Evolutionary conservation across 1,139 yeast genomes (phyloP).

Genomic region (Hyphopichia pseudoburtonii): DNA sequence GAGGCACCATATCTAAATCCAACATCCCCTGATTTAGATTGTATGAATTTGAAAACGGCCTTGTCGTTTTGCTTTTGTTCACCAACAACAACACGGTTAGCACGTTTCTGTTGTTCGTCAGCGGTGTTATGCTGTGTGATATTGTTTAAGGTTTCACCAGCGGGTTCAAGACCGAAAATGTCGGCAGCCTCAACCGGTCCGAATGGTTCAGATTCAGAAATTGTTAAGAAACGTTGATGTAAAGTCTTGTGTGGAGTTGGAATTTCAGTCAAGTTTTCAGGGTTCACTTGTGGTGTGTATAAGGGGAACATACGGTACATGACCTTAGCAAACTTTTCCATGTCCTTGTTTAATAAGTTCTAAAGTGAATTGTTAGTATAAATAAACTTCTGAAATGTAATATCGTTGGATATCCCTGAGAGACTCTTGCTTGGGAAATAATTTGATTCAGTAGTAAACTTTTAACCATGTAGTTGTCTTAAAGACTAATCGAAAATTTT

Average conservation of each 20-base stretch:
- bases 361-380: conserved; percentile 34
- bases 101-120: conserved; percentile 21
- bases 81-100: conserved; percentile 45
- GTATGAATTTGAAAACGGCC: conserved; percentile 68
- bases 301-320: conserved; percentile 85
- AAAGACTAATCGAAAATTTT: conserved; percentile 71
- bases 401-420: no score
- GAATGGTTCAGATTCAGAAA: conserved; percentile 95
- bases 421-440: not conserved
- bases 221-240: conserved; percentile 79
- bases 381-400: not conserved
- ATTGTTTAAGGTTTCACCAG: conserved; percentile 68
- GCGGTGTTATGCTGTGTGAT: conserved; percentile 55
- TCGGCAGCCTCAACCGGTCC: conserved; percentile 97
- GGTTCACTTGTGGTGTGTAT: conserved; percentile 44
- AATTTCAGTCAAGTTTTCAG: conserved; percentile 86
- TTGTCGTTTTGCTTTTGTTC: conserved; percentile 57
- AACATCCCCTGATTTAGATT: conserved; percentile 76
- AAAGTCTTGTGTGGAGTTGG: conserved; percentile 86
- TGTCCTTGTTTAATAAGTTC: conserved; percentile 50
- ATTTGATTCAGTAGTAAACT: conserved; percentile 21
- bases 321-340: conserved; percentile 54
- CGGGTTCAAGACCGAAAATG: conserved; percentile 80
- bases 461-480: conserved; percentile 69
- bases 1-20: conserved; percentile 93